These are phyloP conservation scores for Syzygium oleosum DNA, from an alignment of 345 rosid species.

Conservation along the genomic window DNA sequence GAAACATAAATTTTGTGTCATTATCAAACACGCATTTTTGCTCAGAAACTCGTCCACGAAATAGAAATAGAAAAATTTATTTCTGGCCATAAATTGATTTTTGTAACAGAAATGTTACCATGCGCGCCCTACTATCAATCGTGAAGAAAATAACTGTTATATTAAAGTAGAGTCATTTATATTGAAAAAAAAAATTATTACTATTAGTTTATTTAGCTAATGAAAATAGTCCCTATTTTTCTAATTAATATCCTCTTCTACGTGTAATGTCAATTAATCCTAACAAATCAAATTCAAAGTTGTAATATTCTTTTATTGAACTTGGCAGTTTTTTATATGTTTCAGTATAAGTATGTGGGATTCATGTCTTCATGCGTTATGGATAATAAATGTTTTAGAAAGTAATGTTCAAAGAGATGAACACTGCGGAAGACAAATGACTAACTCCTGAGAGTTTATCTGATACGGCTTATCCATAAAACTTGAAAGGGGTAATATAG, in stretches of 20 bases:
- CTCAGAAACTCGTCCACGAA: too few relatives aligned
- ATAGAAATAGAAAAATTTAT: too few relatives aligned
- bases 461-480: neutral
- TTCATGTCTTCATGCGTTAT: neutral
- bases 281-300: neutral
- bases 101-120: too few relatives aligned
- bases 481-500: neutral
- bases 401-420: neutral
- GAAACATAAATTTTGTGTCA: too few relatives aligned
- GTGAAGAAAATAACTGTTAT: neutral
- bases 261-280: neutral
- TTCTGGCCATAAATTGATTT: too few relatives aligned
- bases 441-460: neutral
- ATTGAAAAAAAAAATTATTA: too few relatives aligned
- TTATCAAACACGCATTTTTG: too few relatives aligned
- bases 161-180: neutral
- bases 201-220: neutral
- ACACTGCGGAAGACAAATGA: neutral
- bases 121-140: neutral
- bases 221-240: neutral
- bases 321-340: neutral
- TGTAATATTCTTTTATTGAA: neutral
- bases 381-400: neutral
- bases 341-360: neutral
- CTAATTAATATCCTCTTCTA: neutral